Evolutionary conservation across 495 filamentous ascomycete genomes (phyloP).

Genomic region (Penicillium subrubescens): DNA sequence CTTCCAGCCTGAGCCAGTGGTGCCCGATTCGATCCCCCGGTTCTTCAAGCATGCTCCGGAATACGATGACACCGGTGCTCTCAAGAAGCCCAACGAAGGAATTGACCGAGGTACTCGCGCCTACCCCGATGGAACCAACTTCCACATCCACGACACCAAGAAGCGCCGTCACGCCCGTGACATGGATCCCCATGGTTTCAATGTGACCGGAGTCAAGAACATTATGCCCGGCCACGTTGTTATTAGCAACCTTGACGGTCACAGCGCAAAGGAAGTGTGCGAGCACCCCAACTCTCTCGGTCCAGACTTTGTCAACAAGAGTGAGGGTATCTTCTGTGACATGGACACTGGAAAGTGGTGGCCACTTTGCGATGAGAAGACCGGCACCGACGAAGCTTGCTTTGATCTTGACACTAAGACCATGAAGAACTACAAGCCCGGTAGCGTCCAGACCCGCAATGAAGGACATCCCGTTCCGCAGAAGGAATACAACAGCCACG

Average conservation of each 20-base stretch:
- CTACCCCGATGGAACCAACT: background rate
- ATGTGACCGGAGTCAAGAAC: background rate
- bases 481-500: background rate
- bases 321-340: background rate
- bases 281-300: background rate
- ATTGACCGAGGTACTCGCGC: background rate
- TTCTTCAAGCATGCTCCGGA: background rate
- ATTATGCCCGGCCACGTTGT: background rate
- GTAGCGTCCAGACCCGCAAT: background rate
- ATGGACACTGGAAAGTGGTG: background rate
- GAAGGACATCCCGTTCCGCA: background rate
- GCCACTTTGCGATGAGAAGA: background rate
- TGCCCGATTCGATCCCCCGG: background rate
- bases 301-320: background rate
- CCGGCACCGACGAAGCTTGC: background rate
- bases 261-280: background rate
- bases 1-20: background rate
- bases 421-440: background rate
- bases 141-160: background rate
- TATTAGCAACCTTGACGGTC: background rate
- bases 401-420: background rate
- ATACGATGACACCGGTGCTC: background rate
- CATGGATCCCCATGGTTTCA: background rate
- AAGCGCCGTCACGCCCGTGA: background rate
- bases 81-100: background rate